These are phyloP conservation scores for Chrysopogon serrulatus DNA, from an alignment of 176 grass and related monocot species.

Conservation along the genomic window DNA sequence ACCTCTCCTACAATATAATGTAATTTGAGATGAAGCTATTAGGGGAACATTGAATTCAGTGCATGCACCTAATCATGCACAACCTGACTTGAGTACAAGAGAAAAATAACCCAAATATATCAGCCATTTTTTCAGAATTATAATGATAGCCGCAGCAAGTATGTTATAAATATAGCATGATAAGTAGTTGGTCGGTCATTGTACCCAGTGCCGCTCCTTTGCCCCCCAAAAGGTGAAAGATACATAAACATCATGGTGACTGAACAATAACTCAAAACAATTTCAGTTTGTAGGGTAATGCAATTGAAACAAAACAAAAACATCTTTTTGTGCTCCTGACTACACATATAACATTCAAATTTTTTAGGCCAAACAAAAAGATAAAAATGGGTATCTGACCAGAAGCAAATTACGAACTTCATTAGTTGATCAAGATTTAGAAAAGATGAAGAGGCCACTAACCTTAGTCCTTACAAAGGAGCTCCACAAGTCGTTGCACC, in stretches of 20 bases:
- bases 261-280: background rate
- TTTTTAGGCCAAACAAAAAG: background rate
- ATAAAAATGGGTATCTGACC: background rate
- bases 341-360: background rate
- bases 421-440: background rate
- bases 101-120: background rate
- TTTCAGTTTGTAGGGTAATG: background rate
- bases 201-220: background rate
- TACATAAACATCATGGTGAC: background rate
- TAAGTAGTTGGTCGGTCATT: background rate
- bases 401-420: background rate
- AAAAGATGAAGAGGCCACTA: background rate
- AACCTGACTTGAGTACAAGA: background rate
- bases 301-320: background rate
- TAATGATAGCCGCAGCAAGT: background rate
- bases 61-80: background rate
- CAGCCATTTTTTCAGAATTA: background rate
- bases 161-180: background rate
- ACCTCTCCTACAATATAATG: background rate
- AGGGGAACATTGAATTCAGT: background rate
- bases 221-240: background rate
- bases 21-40: background rate
- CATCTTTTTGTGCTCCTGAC: background rate
- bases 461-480: slow-evolving; percentile 4
- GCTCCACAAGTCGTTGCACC: background rate